A percentile compares a stretch with the other conserved stretches of the same genome.
phyloP scores from a whole-genome alignment of 2,329 filamentous ascomycete species.

The Eurotiales sp. region DNA sequence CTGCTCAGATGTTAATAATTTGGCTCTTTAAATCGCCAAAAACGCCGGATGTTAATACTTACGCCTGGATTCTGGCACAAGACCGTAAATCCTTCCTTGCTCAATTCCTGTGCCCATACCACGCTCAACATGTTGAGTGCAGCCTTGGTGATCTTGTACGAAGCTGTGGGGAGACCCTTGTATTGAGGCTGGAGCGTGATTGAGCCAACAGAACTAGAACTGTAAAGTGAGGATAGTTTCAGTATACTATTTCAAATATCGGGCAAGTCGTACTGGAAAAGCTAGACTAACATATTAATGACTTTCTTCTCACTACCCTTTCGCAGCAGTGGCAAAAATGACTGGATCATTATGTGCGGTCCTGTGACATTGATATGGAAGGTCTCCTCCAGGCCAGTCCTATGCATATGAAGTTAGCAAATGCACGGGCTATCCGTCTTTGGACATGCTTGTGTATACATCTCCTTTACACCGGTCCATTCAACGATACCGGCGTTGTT shows the following conservation, averaged over 20 bases:
- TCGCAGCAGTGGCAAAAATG: slow-evolving; percentile 32
- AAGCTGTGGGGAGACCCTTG: slow-evolving; percentile 25
- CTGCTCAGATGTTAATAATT: too few relatives aligned
- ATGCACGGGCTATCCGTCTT: slow-evolving; percentile 25
- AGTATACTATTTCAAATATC: neutral
- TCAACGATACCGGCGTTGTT: slow-evolving; percentile 36
- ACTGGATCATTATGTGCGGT: slow-evolving; percentile 33
- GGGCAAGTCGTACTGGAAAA: neutral
- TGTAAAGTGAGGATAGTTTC: slow-evolving; percentile 17
- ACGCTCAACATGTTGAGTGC: slow-evolving; percentile 47
- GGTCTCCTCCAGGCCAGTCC: slow-evolving; percentile 25
- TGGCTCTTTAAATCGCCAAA: too few relatives aligned
- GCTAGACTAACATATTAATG: slow-evolving; percentile 35
- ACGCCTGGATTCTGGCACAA: slow-evolving; percentile 38
- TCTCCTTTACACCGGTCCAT: neutral
- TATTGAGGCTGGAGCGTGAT: slow-evolving; percentile 25
- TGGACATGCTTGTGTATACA: too few relatives aligned
- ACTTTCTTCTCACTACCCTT: slow-evolving; percentile 39
- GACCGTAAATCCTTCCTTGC: slow-evolving; percentile 28
- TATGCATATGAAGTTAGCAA: slow-evolving; percentile 30
- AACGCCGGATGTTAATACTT: too few relatives aligned
- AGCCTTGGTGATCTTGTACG: slow-evolving; percentile 48
- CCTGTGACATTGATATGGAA: slow-evolving; percentile 39
- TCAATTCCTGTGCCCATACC: slow-evolving; percentile 27
- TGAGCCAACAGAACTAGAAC: slow-evolving; percentile 40